Evolutionary conservation across 108 stramenopile species (phyloP), one percentile per base, ranked within the genome.

Genomic region (Parmales sp.): DNA sequence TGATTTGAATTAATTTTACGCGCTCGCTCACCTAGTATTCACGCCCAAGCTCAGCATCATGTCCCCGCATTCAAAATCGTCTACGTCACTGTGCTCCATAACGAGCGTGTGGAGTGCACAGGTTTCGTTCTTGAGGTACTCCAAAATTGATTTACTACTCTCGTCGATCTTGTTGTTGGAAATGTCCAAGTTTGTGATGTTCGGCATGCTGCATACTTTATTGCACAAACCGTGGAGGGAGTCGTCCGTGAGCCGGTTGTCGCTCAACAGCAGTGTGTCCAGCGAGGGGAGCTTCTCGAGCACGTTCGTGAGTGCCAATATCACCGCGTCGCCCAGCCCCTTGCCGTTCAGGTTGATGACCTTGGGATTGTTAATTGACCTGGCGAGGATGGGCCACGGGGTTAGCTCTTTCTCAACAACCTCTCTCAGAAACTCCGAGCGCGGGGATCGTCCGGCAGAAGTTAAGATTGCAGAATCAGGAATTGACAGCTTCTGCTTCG

Each of bases 61-160:
- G 38, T 68, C 64, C 11, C 41, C 67, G 63, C 74, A 69, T 63
- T 74, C 74, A 28, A 54, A 74, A 51, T 74, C 74, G 69, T 74
- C 74, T 5, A 74, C 44, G 65, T 74, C 74, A 25, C 60, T 39
- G 20, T 20, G n/a, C n/a, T 39, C 39, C 43, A 74, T 34, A 20
- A 29, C 2, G 37, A 74, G 65, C 9, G 20, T 3, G 11, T 60
- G 22, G 3, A 74, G 51, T 13, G 11, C 22, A 49, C 69, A 70
- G n/a, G 19, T 0, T 2, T 41, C 23, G 11, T n/a, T 9, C 0
- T 1, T 16, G 11, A 74, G 67, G 39, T 64, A 74, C 1, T 41
- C 63, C 19, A 63, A 20, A 11, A 74, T 41, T 11, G 20, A 66
- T 23, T 51, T 29, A 18, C 69, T 16, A 5, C 45, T 36, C 0